Conservation (phyloP, 371 early-diverging fungal species). For the Mycotypha africana region DNA sequence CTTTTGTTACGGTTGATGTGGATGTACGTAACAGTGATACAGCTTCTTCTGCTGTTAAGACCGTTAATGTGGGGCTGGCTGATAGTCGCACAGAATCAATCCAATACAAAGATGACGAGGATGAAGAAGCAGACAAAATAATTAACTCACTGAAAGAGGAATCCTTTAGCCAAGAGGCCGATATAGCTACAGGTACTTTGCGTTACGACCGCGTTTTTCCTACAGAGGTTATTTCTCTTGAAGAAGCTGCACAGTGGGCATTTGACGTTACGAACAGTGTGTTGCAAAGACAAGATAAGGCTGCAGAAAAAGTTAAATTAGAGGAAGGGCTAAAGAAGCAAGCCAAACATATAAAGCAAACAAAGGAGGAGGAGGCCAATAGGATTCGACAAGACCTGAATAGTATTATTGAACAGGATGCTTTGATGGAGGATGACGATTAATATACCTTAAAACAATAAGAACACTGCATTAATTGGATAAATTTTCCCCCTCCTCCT, state of each 20-base stretch:
- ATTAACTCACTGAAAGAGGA: slow-evolving; percentile 13
- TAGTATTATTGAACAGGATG: too few relatives aligned
- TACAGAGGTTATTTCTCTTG: slow-evolving; percentile 15
- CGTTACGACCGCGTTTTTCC: slow-evolving; percentile 26
- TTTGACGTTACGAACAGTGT: slow-evolving; percentile 1
- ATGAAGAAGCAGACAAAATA: slow-evolving; percentile 17
- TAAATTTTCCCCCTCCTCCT: too few relatives aligned
- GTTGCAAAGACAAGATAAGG: not conserved
- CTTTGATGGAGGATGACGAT: too few relatives aligned
- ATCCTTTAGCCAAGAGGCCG: slow-evolving; percentile 9
- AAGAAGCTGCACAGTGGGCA: slow-evolving; percentile 15
- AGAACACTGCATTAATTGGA: too few relatives aligned
- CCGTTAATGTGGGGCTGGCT: slow-evolving; percentile 15
- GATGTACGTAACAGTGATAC: slow-evolving; percentile 3
- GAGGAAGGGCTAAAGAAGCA: slow-evolving; percentile 2
- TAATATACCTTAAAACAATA: too few relatives aligned
- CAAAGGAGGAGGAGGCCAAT: too few relatives aligned
- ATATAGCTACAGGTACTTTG: slow-evolving; percentile 8
- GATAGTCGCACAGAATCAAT: slow-evolving; percentile 14
- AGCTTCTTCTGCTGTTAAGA: slow-evolving; percentile 1
- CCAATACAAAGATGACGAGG: slow-evolving; percentile 22
- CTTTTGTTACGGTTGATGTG: not conserved
- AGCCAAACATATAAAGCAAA: too few relatives aligned
- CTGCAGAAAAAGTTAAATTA: not conserved
- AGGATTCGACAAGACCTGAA: too few relatives aligned